Conservation (phyloP, 495 filamentous ascomycete species). For the Penicillium angulare region DNA sequence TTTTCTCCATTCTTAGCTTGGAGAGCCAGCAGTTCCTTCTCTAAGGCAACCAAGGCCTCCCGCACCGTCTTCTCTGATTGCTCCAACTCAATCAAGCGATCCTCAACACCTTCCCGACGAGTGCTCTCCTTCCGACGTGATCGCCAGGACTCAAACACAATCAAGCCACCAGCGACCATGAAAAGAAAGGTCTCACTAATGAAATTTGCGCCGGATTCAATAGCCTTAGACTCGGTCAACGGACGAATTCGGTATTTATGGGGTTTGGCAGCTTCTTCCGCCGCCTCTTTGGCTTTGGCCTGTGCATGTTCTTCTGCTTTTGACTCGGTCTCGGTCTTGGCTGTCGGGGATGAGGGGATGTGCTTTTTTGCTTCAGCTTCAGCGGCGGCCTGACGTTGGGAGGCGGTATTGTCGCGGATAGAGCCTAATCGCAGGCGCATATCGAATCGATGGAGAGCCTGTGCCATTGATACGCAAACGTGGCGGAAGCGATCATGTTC, state of each 20-base stretch:
- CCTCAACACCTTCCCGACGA: conserved; percentile 70
- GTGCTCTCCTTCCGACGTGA: conserved; percentile 74
- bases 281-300: conserved; percentile 49
- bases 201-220: conserved; percentile 94
- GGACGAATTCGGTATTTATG: conserved; percentile 63
- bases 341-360: conserved; percentile 71
- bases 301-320: conserved; percentile 59
- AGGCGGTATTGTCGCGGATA: conserved; percentile 71
- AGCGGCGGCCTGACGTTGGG: conserved; percentile 50
- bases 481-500: conserved; percentile 89
- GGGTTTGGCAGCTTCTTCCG: conserved; percentile 44
- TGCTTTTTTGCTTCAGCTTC: conserved; percentile 52
- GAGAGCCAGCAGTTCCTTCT: conserved; percentile 63
- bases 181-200: conserved; percentile 90
- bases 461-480: conserved; percentile 72
- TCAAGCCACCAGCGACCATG: conserved; percentile 70
- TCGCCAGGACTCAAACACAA: conserved; percentile 78
- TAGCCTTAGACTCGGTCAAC: conserved; percentile 86
- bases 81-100: conserved; percentile 64
- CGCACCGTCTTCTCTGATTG: conserved; percentile 57
- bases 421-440: conserved; percentile 88
- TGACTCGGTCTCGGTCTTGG: conserved; percentile 72
- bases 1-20: conserved; percentile 43
- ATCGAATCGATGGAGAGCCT: conserved; percentile 85
- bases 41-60: conserved; percentile 60